Base-by-base conservation (phyloP, 2,329 filamentous ascomycete species). In the Xylaria sp. region DNA sequence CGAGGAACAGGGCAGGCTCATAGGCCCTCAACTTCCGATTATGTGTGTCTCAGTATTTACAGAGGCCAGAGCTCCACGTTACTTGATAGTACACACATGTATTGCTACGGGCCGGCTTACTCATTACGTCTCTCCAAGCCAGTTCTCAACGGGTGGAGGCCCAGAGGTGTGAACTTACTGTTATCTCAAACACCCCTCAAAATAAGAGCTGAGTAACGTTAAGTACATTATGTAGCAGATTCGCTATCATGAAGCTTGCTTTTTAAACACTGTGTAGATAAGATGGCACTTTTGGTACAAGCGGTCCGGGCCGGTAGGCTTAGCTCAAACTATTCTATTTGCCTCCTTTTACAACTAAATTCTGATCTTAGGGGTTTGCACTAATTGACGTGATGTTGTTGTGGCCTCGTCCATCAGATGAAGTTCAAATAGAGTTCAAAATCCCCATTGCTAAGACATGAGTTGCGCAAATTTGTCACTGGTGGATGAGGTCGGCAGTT, bases 381-480 rank as follows among this genome's bases (percentile, higher is more conserved):
- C 2, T 49, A 3, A 13, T n/a, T 10, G 28, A 53, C 20, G 31
- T 42, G 31, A 61, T 42, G 31, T 10, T 13, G 31, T 61, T 10
- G 13, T 54, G 31, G 49, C 59, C 64, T 54, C 57, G 56, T 23
- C 23, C 23, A 56, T 53, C 20, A 42, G 38, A 56, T 60, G 68
- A 69, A 49, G 66, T 71, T 58, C 44, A 64, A 68, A 71, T 66
- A 71, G 46, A 68, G 49, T 68, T 66, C 23, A 46, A 11, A 61
- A 57, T 57, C 54, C 4, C 61, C 53, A 59, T 36, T 33, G 40
- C 40, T 57, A 57, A 63, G 20, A 59, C 59, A 58, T 13, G n/a
- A 44, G 48, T 28, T 42, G 59, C 11, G 28, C 15, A 26, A 53
- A 63, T 66, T 57, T 48, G 57, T 65, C 20, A 63, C 48, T 57